Evolutionary conservation across 306 rosid genomes (phyloP), one percentile per base, ranked within the genome.

Genomic region (Cicer arietinum): DNA sequence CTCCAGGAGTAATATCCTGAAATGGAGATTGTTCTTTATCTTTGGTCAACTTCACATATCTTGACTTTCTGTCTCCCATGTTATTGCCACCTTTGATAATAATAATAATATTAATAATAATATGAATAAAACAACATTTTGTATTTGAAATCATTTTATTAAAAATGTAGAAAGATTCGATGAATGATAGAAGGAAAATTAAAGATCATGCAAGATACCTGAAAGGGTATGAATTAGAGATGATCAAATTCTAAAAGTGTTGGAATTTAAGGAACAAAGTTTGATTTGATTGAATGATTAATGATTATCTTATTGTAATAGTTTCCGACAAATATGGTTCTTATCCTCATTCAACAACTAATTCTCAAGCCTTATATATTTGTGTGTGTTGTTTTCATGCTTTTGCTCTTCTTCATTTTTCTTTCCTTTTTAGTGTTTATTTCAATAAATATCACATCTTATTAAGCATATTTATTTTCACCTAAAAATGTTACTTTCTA

Each of bases 1-100:
- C 74, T 35, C 74, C 74, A 10, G 74, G 74, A 69, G 46, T 69
- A 69, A 69, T 69, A 14, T 69, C 74, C 1, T 16, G 45, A 10
- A 69, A 69, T 48, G 61, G 61, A 3, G 60, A 61, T 35, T 69
- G 60, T 69, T 69, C 74, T 69, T 51, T 69, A 48, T 50, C 47
- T 69, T 14, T 48, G 30, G 46, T 69, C 47, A 69, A 69, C 22
- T 50, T 69, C 45, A 69, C 74, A 4, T 69, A 69, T 30, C 74
- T 69, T 50, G 74, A 69, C 9, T 39, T 3, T 48, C 54, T 10
- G 8, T 69, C 74, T 69, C 60, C 60, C 74, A 69, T 69, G 46
- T 46, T n/a, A 30, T 50, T 1, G 3, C 46, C 46, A 17, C 41
- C 51, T 65, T 65, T 37, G 16, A 3, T 30, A 30, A 30, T 30